These are phyloP conservation scores for Ustilago hordei DNA, from an alignment of 1,284 basidiomycete species.

Conservation along the genomic window DNA sequence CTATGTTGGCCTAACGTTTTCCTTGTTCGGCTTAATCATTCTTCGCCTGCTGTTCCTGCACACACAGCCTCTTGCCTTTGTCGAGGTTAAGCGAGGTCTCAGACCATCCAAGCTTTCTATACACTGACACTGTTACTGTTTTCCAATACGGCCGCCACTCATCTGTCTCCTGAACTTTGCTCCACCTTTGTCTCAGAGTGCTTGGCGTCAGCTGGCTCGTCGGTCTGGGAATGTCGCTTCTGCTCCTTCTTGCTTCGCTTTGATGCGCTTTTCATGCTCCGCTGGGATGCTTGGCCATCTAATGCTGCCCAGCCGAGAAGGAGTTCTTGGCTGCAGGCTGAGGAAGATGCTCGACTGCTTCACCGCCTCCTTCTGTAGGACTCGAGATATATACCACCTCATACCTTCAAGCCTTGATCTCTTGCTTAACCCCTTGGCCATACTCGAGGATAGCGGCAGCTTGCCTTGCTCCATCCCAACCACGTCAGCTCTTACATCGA, in stretches of 20 bases:
- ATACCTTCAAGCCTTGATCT: background rate
- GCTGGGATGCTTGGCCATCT: background rate
- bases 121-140: conserved; percentile 3
- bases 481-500: background rate
- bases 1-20: background rate
- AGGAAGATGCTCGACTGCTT: background rate
- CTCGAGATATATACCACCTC: conserved; percentile 16
- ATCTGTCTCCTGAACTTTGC: background rate
- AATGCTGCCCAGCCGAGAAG: background rate
- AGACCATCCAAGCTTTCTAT: conserved; percentile 5
- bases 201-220: background rate
- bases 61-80: background rate
- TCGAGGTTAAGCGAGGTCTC: conserved; percentile 18
- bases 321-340: background rate
- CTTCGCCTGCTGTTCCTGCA: background rate
- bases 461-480: background rate
- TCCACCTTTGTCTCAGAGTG: background rate
- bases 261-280: background rate
- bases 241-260: background rate
- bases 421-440: background rate
- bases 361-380: conserved; percentile 8
- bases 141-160: conserved; percentile 9
- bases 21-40: background rate
- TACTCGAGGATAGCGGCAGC: conserved; percentile 15
- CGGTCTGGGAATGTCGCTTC: conserved; percentile 4